Percentiles rank a stretch among this genome's conserved stretches.
phyloP scores from a whole-genome alignment of 202 grass and related monocot genomes.

The Saccharum hybrid region DNA sequence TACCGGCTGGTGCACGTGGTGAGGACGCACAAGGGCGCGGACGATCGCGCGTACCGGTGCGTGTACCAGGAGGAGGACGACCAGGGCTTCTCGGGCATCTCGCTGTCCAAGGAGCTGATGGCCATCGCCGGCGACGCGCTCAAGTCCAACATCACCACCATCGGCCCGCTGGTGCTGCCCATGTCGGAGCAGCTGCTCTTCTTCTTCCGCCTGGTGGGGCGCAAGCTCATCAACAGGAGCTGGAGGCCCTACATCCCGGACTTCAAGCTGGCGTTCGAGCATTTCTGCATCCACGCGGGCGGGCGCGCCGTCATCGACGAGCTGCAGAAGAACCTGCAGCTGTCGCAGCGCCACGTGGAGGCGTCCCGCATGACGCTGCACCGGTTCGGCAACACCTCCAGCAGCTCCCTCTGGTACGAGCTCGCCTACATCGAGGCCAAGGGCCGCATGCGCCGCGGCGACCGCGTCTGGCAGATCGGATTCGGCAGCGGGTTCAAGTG shows the following conservation, averaged over 20 bases:
- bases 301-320: constrained; percentile 94
- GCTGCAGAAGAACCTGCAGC: constrained; percentile 89
- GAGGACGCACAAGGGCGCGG: constrained; percentile 84
- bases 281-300: constrained; percentile 98
- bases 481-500: constrained; percentile 88
- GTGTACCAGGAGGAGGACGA: constrained; percentile 94
- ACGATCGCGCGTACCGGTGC: constrained; percentile 88
- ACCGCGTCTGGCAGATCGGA: constrained; percentile 89
- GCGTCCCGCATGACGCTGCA: constrained; percentile 97
- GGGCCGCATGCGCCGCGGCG: constrained; percentile 72
- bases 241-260: constrained; percentile 95
- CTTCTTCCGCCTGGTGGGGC: constrained; percentile 78
- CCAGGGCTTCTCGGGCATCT: constrained; percentile 82
- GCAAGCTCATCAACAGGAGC: constrained; percentile 70
- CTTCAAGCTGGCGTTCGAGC: constrained; percentile 95
- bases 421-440: constrained; percentile 91
- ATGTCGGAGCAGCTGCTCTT: constrained; percentile 98
- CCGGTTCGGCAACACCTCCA: constrained; percentile 92
- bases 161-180: constrained; percentile 91
- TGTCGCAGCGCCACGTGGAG: constrained; percentile 85
- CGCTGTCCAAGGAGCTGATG: constrained; percentile 95
- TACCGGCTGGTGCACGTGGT: constrained; percentile 87
- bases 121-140: constrained; percentile 93
- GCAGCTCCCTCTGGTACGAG: constrained; percentile 99
- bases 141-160: constrained; percentile 97